Conservation (phyloP, 768 basidiomycete species). For the Kondoa subrosea region DNA sequence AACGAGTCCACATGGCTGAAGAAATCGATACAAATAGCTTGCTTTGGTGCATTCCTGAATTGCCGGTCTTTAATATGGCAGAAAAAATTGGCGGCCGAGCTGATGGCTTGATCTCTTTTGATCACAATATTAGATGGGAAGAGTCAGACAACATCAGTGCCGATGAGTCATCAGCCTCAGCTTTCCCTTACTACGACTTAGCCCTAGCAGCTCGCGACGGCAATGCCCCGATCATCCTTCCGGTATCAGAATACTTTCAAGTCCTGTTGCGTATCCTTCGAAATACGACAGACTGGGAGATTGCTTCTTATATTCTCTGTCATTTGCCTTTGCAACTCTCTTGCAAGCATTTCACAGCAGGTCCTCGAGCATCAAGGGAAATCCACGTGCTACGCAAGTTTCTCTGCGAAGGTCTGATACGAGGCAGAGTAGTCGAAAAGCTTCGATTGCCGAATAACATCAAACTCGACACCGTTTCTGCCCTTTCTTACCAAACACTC, state of each 20-base stretch:
- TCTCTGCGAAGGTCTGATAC: slow-evolving; percentile 51
- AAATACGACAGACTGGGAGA: slow-evolving; percentile 72
- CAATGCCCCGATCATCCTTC: slow-evolving; percentile 34
- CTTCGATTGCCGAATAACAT: slow-evolving; percentile 34
- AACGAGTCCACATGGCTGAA: not conserved
- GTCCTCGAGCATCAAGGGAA: slow-evolving; percentile 53
- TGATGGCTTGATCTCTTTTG: slow-evolving; percentile 26
- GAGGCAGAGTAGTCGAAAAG: slow-evolving; percentile 42
- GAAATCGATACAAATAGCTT: not conserved
- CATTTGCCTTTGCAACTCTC: slow-evolving; percentile 77
- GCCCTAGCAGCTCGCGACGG: slow-evolving; percentile 12
- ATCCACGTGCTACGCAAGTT: slow-evolving; percentile 48
- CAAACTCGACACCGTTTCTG: slow-evolving; percentile 66
- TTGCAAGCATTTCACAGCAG: slow-evolving; percentile 94
- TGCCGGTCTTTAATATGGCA: not conserved
- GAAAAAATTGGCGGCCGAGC: slow-evolving; percentile 1
- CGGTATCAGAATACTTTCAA: slow-evolving; percentile 55
- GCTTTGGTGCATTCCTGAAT: slow-evolving; percentile 15
- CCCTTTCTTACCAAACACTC: slow-evolving; percentile 68
- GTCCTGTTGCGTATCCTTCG: slow-evolving; percentile 51
- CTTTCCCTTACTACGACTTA: slow-evolving; percentile 17
- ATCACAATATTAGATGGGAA: slow-evolving; percentile 28
- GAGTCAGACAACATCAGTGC: slow-evolving; percentile 31
- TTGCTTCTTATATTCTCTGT: slow-evolving; percentile 76
- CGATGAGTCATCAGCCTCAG: slow-evolving; percentile 20